phyloP scores from a whole-genome alignment of 768 basidiomycete genomes.

The Tephrocybe sp. region DNA sequence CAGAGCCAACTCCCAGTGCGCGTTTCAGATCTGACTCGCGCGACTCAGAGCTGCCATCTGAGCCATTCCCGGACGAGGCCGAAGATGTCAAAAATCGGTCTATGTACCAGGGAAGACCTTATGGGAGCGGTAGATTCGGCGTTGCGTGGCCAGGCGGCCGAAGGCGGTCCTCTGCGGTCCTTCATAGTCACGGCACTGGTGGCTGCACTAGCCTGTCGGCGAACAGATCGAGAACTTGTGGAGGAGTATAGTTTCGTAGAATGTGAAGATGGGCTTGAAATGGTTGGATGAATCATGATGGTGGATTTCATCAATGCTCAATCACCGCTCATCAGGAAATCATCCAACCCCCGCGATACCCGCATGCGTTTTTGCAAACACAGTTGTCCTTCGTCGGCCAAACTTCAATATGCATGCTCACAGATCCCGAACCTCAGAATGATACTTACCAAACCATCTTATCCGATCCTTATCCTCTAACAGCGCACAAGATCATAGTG shows the following conservation, averaged over 20 bases:
- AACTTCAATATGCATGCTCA: no score
- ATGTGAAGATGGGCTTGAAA: conserved; percentile 77
- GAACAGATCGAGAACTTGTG: conserved; percentile 67
- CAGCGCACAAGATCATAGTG: no score
- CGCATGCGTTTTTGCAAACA: no score
- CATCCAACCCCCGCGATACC: no score
- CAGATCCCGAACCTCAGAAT: no score
- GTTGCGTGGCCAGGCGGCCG: conserved; percentile 54
- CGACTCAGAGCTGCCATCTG: conserved; percentile 49
- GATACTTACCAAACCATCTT: no score
- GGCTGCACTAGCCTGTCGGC: conserved; percentile 46
- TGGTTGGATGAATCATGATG: no score
- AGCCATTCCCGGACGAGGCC: conserved; percentile 47
- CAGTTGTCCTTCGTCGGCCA: no score
- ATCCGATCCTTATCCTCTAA: no score
- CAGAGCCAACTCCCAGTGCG: conserved; percentile 64
- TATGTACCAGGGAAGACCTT: conserved; percentile 41
- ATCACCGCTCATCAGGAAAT: no score
- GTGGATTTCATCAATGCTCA: no score
- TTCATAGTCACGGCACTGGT: conserved; percentile 46
- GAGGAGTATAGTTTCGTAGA: conserved; percentile 61
- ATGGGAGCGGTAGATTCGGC: conserved; percentile 43
- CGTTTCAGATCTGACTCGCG: conserved; percentile 66
- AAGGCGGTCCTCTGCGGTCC: conserved; percentile 56
- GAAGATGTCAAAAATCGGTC: conserved; percentile 49